These are phyloP conservation scores for Blastobotrys illinoisensis DNA, from an alignment of 1,139 yeast genomes.

Conservation along the genomic window DNA sequence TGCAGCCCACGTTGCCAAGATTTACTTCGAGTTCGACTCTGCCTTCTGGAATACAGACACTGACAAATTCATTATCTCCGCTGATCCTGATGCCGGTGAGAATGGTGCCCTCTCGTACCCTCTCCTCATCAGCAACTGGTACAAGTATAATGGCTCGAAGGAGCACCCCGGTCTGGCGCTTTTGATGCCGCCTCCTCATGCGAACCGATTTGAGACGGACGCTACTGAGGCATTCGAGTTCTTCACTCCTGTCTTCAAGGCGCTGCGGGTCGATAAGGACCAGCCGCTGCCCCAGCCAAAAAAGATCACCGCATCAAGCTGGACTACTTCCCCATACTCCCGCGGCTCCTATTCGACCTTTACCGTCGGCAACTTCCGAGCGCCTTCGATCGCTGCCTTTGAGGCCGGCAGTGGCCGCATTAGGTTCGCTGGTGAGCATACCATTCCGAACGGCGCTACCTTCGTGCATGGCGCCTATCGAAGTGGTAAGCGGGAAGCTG, in stretches of 20 bases:
- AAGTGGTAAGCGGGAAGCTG: conserved; percentile 73
- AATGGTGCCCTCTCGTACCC: conserved; percentile 21
- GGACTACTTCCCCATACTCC: conserved; percentile 67
- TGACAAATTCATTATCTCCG: conserved; percentile 24
- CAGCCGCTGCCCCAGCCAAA: conserved; percentile 42
- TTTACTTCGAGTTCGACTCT: conserved; percentile 66
- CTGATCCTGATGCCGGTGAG: conserved; percentile 41
- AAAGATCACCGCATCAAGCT: conserved; percentile 50
- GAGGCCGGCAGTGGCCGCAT: conserved; percentile 49
- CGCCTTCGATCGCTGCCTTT: conserved; percentile 50
- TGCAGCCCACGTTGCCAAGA: conserved; percentile 73
- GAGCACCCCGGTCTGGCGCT: conserved; percentile 40
- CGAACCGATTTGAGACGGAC: conserved; percentile 43
- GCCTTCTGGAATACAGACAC: conserved; percentile 62
- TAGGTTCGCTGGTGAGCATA: conserved; percentile 84
- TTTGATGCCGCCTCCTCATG: conserved; percentile 33
- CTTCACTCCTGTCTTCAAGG: conserved; percentile 22
- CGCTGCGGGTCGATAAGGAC: conserved; percentile 20
- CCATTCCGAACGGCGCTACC: conserved; percentile 70
- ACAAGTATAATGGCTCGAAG: conserved; percentile 21
- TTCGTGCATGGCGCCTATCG: conserved; percentile 84
- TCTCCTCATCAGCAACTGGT: conserved; percentile 22
- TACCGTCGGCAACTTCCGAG: conserved; percentile 61
- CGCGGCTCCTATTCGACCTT: conserved; percentile 74
- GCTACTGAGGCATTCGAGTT: conserved; percentile 19